Percentiles rank a stretch among this genome's conserved stretches.
phyloP scores from a whole-genome alignment of 495 filamentous ascomycete genomes.

The Neurospora sp. region DNA sequence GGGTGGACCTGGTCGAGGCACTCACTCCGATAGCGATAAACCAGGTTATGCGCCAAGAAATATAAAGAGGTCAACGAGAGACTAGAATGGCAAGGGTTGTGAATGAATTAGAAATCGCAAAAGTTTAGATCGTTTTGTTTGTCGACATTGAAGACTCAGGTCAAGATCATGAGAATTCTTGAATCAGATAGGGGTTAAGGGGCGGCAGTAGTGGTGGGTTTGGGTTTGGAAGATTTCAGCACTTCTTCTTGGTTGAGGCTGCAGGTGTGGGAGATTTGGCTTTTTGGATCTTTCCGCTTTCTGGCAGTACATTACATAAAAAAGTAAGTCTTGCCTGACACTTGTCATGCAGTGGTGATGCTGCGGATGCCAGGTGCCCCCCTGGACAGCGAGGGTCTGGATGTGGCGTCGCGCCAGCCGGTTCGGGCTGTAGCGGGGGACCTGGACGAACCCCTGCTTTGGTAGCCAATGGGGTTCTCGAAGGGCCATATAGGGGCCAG shows the following conservation, averaged over 20 bases:
- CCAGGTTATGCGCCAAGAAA: neutral
- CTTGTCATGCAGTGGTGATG: conserved; percentile 3
- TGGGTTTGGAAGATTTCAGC: neutral
- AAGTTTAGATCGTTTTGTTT: neutral
- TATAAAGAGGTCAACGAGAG: conserved; percentile 1
- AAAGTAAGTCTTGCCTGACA: neutral
- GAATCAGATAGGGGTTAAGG: neutral
- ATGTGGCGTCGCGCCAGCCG: neutral
- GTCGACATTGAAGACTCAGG: neutral
- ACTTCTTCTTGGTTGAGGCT: neutral
- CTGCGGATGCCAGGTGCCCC: neutral
- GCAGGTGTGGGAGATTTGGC: neutral
- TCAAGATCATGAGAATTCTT: neutral
- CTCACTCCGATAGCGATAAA: neutral
- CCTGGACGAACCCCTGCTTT: neutral
- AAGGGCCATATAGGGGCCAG: neutral
- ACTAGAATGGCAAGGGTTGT: neutral
- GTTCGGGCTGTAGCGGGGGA: neutral
- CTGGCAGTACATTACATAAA: neutral
- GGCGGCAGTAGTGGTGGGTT: neutral
- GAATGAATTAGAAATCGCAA: neutral
- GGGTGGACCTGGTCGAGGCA: neutral
- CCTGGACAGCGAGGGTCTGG: neutral
- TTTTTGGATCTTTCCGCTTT: conserved; percentile 4
- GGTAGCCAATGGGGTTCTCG: neutral